Evolutionary conservation across 192 early-diverging fungal species (phyloP), one percentile per base, ranked within the genome.

Genomic region (Backusella liffmaniae): DNA sequence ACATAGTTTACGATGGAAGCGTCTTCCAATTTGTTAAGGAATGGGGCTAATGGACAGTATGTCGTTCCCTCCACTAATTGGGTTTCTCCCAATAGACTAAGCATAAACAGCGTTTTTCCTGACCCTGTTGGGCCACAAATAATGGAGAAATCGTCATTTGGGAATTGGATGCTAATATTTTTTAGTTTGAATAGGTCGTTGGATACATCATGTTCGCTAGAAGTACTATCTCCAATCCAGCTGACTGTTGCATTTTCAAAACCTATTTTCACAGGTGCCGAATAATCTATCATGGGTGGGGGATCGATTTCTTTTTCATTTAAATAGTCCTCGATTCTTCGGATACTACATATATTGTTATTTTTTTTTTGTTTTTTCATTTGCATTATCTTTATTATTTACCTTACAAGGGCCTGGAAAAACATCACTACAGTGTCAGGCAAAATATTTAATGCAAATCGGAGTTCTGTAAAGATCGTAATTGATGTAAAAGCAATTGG

Each of bases 391-490:
- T n/a, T 53, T 53, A 53, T 2, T 7, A 53, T 23, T n/a, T 53
- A 53, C 51, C 51, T 53, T 5, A 97, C 96, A 41, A 83, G 85
- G 16, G 95, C 90, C 66, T 96, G 92, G 2, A 96, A 82, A 13
- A 86, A 70, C 4, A 88, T 79, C 5, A 89, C 85, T 23, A 99
- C 86, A 35, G 95, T 88, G 34, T 80, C 86, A 0, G 97, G 96
- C 69, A 98, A 90, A 62, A 92, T 86, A 71, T 87, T 79, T 34
- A 98, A 85, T 56, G 96, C 94, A 83, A 94, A 94, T 73, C 92
- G 92, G 26, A 98, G 80, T 67, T 95, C 83, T 75, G 96, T 96
- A 83, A 98, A 97, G 1, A 99, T 82, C 2, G 94, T 80, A 41
- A 99, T 81, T 0, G 94, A 89, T 0, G 95, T 94, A 83, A 98